Conservation (phyloP, 2,329 filamentous ascomycete species). For the Sporothrix schenckii region DNA sequence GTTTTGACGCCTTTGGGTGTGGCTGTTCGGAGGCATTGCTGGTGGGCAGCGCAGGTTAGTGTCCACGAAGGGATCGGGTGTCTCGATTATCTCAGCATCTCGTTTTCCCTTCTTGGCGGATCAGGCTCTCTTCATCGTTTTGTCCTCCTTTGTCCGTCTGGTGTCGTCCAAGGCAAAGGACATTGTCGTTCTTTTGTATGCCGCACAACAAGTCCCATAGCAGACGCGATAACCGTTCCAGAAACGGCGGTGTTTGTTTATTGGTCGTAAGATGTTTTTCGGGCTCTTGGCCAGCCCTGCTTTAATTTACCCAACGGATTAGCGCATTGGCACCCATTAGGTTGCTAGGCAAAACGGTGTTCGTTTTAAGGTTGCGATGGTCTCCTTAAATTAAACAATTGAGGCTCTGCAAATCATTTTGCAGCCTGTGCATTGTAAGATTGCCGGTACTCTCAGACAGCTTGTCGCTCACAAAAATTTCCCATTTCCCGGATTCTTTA, state of each 20-base stretch:
- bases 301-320: neutral
- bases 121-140: neutral
- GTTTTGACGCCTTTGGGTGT: neutral
- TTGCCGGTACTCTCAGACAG: neutral
- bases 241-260: no score
- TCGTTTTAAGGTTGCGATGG: no score
- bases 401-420: neutral
- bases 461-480: neutral
- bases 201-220: no score
- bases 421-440: no score
- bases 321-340: neutral
- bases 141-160: neutral
- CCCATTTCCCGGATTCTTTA: neutral
- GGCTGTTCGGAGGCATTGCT: neutral
- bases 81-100: no score
- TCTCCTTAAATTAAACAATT: conserved; percentile 9
- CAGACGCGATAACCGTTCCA: no score
- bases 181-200: no score
- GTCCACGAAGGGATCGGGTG: neutral
- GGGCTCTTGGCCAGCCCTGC: conserved; percentile 3
- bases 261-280: no score
- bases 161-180: no score
- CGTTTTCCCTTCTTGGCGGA: no score
- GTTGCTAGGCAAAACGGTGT: neutral
- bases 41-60: neutral